Base-by-base conservation (phyloP, 352 stramenopile genomes). In the Globisporangium emineosum region DNA sequence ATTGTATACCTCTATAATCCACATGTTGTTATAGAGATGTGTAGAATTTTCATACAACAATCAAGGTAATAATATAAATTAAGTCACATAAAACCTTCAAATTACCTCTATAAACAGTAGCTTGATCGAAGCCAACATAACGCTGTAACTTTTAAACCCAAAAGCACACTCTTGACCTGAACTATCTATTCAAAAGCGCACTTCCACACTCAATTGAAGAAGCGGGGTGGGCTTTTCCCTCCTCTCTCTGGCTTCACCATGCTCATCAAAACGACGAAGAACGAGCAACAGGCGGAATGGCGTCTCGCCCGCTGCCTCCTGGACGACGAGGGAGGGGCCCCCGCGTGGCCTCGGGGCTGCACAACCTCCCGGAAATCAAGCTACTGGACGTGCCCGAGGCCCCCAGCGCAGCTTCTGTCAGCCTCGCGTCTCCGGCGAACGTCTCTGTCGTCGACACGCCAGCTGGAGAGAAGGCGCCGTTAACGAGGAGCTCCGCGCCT, bases 231-330 rank as follows among this genome's bases (percentile, higher is more conserved):
- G 3, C 35, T 47, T 47, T 47, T 17, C 40, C 40, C 19, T 17
- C 13, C 32, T 35, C 35, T 47, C 40, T 47, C n/a, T n/a, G n/a
- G 30, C 53, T 23, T 45, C 23, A 23, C 29, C n/a, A 40, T 55
- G 30, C 23, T 42, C 21, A 51, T 43, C 30, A 52, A 57, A 30
- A 19, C 52, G 35, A 19, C 52, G 35, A 40, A 40, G 33, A 12
- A 47, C 33, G 25, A 62, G 55, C 9, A 45, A 42, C 19, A 12
- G 10, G 32, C 33, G 21, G 8, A 4, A 70, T 70, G 64, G 57
- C 64, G 32, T 61, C 57, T 33, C 64, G 64, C 21, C 64, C 64
- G 58, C 33, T 70, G 29, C 64, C 64, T 1, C 64, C 64, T 3
- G 64, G 64, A 42, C 57, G 64, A 23, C 64, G 64, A 40, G 58